These are phyloP conservation scores for Evernia prunastri DNA, from an alignment of 495 filamentous ascomycete species.

Conservation along the genomic window DNA sequence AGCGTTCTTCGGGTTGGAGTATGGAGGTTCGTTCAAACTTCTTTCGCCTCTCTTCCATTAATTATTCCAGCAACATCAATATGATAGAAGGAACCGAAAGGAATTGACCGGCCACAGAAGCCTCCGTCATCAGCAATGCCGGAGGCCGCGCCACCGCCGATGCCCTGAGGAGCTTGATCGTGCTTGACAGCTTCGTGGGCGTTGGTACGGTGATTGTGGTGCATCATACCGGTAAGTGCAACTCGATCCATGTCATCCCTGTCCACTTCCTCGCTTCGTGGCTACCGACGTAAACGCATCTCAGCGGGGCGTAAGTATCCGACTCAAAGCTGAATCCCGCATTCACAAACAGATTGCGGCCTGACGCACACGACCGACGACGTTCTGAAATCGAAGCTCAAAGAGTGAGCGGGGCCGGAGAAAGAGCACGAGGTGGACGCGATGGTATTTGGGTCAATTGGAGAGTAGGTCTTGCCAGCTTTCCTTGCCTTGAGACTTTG, in stretches of 20 bases:
- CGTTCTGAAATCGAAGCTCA: constrained; percentile 15
- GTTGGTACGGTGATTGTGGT: constrained; percentile 23
- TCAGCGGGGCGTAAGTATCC: background rate
- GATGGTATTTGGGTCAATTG: constrained; percentile 8
- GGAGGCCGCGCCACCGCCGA: constrained; percentile 10
- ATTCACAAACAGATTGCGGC: constrained; percentile 22
- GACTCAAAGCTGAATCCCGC: background rate
- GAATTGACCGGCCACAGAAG: background rate
- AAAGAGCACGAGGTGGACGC: constrained; percentile 8
- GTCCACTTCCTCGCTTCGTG: too few relatives aligned
- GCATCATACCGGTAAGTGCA: constrained; percentile 23
- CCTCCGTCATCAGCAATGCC: constrained; percentile 4
- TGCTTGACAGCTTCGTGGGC: constrained; percentile 2
- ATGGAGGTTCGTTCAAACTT: background rate
- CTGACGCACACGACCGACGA: constrained; percentile 20
- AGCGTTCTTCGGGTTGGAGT: background rate
- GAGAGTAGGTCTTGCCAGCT: constrained; percentile 9
- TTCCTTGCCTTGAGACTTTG: background rate
- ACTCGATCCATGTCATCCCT: too few relatives aligned
- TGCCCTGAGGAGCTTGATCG: background rate
- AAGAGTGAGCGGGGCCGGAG: constrained; percentile 11
- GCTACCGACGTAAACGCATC: too few relatives aligned
- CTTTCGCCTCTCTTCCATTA: background rate
- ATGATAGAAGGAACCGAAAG: background rate
- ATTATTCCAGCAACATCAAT: background rate